A percentile compares a stretch with the other conserved stretches of the same genome.
These are phyloP conservation scores for Piloderma croceum DNA, from an alignment of 768 basidiomycete species.

Conservation along the genomic window DNA sequence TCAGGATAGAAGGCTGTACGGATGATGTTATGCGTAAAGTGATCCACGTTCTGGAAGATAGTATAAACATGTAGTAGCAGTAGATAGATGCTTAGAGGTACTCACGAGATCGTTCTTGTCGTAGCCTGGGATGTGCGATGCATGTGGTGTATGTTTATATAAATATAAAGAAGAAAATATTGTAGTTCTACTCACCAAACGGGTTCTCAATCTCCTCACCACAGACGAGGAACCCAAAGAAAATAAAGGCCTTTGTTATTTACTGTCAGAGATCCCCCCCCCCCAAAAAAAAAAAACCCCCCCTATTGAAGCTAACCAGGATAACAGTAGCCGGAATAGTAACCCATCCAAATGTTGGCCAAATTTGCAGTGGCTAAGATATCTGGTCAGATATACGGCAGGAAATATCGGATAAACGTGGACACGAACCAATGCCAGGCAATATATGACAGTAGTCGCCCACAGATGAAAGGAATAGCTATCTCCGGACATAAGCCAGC, in stretches of 20 bases:
- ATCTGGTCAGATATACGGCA: not conserved
- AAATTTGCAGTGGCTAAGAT: slow-evolving; percentile 58
- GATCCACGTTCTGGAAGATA: slow-evolving; percentile 50
- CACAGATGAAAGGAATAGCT: slow-evolving; percentile 69
- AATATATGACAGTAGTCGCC: slow-evolving; percentile 58
- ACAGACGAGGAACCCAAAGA: slow-evolving; percentile 69
- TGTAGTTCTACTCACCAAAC: not conserved
- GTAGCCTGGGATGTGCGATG: slow-evolving; percentile 48
- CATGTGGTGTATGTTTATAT: not conserved
- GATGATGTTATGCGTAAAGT: slow-evolving; percentile 67
- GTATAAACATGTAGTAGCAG: not conserved
- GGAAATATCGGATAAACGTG: slow-evolving; percentile 12
- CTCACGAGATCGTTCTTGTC: slow-evolving; percentile 68
- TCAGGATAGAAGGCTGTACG: slow-evolving; percentile 22
- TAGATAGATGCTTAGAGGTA: not conserved
- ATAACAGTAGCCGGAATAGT: slow-evolving; percentile 61
- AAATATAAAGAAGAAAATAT: not conserved
- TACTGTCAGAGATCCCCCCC: not conserved
- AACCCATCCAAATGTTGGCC: slow-evolving; percentile 46
- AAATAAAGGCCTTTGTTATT: slow-evolving; percentile 49
- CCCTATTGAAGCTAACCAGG: slow-evolving; percentile 30
- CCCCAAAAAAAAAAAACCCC: slow-evolving; percentile 4
- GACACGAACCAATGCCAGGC: slow-evolving; percentile 57
- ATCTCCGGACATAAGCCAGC: slow-evolving; percentile 4
- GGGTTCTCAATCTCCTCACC: slow-evolving; percentile 70